Evolutionary conservation across 2,329 filamentous ascomycete genomes (phyloP).

Genomic region (Ceratocystis lukuohia): DNA sequence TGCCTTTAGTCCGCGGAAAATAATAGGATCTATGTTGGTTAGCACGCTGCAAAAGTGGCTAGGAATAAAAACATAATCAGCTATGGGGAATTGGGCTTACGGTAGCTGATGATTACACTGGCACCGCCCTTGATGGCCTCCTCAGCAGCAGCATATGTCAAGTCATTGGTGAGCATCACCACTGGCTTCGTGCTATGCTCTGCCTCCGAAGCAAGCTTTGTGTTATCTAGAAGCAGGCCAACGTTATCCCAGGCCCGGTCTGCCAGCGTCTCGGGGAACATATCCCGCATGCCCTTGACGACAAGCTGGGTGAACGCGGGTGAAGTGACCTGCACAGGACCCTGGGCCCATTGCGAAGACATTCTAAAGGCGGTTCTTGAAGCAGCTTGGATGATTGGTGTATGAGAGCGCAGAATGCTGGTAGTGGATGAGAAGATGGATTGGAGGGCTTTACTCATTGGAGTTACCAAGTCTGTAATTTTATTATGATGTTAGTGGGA

Average conservation of each 20-base stretch:
- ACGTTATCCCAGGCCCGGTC: constrained; percentile 94
- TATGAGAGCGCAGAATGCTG: not conserved
- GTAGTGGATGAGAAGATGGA: not conserved
- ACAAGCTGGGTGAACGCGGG: constrained; percentile 42
- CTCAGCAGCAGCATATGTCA: constrained; percentile 76
- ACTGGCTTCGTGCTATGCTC: constrained; percentile 26
- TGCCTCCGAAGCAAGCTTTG: constrained; percentile 24
- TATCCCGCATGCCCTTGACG: constrained; percentile 64
- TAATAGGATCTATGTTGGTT: constrained; percentile 63
- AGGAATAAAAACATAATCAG: not conserved
- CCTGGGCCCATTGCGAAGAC: constrained; percentile 7
- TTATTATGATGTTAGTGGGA: not conserved
- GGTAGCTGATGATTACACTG: constrained; percentile 78
- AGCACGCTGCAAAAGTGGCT: not conserved
- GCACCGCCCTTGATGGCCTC: constrained; percentile 70
- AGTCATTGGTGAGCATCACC: constrained; percentile 63
- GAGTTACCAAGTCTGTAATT: not conserved
- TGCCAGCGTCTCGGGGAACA: constrained; percentile 79
- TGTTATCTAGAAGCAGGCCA: constrained; percentile 53
- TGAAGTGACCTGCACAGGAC: constrained; percentile 15
- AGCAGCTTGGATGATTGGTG: not conserved
- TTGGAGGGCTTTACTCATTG: not conserved
- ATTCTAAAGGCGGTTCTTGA: constrained; percentile 1
- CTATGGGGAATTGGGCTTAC: constrained; percentile 32
- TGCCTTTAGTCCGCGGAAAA: constrained; percentile 84